Conservation (phyloP, 208 protist genomes). For the Naegleria gruberi region DNA sequence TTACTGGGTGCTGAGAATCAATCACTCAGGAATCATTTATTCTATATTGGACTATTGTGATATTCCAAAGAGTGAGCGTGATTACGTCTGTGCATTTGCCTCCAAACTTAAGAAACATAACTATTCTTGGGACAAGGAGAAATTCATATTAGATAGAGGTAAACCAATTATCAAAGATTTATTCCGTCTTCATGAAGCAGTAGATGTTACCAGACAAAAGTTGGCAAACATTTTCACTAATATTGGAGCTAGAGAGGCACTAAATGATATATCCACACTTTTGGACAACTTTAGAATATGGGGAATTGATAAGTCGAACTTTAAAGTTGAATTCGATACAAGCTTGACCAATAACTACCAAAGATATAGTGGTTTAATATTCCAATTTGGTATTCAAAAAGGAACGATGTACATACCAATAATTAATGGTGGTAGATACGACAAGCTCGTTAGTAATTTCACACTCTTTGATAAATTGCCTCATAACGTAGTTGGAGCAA, state of each 20-base stretch:
- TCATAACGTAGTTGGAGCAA: background rate
- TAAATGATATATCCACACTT: background rate
- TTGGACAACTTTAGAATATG: background rate
- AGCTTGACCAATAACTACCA: background rate
- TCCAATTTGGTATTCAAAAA: background rate
- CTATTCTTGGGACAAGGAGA: background rate
- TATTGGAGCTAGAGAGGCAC: background rate
- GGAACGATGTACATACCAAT: background rate
- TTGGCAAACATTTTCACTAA: background rate
- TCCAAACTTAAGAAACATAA: background rate
- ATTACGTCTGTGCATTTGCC: background rate
- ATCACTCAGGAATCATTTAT: background rate
- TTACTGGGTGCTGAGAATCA: background rate
- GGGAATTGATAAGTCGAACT: background rate
- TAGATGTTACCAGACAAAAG: background rate
- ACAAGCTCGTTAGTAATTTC: background rate
- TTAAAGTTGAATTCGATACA: background rate
- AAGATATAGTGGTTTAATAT: conserved; percentile 1
- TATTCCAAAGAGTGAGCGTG: background rate
- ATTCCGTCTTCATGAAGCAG: background rate
- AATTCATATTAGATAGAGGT: background rate
- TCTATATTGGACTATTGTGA: background rate
- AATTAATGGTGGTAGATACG: background rate
- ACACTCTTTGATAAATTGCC: background rate
- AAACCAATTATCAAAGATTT: background rate